phyloP scores from a whole-genome alignment of 768 basidiomycete genomes.

The Russula sp. region DNA sequence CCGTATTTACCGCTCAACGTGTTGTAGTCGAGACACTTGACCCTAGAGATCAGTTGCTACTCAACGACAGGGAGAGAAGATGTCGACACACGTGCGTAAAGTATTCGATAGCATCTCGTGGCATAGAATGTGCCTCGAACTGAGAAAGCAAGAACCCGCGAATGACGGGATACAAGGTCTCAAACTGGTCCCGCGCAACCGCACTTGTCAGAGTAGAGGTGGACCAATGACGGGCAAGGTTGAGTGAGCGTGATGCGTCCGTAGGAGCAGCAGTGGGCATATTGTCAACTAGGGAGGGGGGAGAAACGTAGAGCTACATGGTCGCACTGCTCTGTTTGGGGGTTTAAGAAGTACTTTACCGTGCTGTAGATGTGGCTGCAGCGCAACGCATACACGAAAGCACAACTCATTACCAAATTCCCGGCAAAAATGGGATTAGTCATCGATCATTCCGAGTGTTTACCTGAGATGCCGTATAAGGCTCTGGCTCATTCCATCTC shows the following conservation, averaged over 20 bases:
- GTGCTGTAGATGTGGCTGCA: no score
- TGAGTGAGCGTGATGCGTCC: not conserved
- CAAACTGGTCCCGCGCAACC: conserved; percentile 8
- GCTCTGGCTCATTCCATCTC: no score
- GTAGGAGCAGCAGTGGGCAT: not conserved
- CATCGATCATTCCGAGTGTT: no score
- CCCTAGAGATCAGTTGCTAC: conserved; percentile 8
- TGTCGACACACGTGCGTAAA: conserved; percentile 55
- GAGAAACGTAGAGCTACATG: no score
- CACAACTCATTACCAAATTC: no score
- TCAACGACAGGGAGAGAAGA: not conserved
- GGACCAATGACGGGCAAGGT: not conserved
- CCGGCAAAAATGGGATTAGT: no score
- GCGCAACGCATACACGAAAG: no score
- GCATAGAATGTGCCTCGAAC: conserved; percentile 66
- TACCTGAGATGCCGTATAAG: no score
- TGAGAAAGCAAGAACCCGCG: conserved; percentile 71
- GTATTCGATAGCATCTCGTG: conserved; percentile 78
- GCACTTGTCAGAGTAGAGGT: not conserved
- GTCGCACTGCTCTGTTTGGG: not conserved
- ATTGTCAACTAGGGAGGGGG: not conserved
- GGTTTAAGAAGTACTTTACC: not conserved
- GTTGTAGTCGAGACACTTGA: conserved; percentile 83
- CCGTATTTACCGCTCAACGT: conserved; percentile 93
- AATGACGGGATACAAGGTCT: conserved; percentile 50